Percentiles rank a stretch among this genome's conserved stretches.
Evolutionary conservation across 148 eudicot genomes (phyloP).

Genomic region (Rhododendron ferrugineum): DNA sequence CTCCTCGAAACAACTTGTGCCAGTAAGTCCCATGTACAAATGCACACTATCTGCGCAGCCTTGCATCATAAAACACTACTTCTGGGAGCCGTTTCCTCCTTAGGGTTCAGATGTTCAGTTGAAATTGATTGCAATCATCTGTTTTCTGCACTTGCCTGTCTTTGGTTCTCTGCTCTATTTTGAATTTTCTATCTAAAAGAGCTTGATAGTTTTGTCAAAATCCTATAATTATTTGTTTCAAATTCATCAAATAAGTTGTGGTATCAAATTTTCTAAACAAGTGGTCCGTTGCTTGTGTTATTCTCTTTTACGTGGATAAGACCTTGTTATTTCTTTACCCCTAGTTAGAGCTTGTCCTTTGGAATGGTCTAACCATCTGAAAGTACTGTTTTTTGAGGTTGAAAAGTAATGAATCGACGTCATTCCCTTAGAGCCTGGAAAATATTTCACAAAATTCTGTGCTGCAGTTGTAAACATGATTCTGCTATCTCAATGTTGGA

Average conservation of each 20-base stretch:
- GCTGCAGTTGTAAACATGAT: not conserved
- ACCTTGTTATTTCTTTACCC: not conserved
- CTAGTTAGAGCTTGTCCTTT: not conserved
- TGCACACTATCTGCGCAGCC: not conserved
- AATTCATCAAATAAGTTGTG: not conserved
- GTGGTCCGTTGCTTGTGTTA: not conserved
- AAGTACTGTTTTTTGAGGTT: not conserved
- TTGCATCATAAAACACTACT: not conserved
- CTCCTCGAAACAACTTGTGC: constrained; percentile 11
- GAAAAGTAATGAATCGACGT: not conserved
- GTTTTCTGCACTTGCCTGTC: not conserved
- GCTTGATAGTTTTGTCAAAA: not conserved
- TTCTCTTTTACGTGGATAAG: not conserved
- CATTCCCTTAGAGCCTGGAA: not conserved
- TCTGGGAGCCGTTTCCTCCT: not conserved
- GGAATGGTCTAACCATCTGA: not conserved
- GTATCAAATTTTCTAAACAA: not conserved
- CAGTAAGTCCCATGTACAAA: constrained; percentile 10
- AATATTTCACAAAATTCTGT: not conserved
- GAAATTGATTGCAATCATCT: not conserved
- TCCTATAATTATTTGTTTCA: not conserved
- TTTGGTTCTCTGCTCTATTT: not conserved
- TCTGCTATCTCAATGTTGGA: not conserved
- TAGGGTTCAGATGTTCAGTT: not conserved
- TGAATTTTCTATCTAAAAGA: not conserved